Base-by-base conservation (phyloP, 345 rosid species). In the Salix suchowensis region DNA sequence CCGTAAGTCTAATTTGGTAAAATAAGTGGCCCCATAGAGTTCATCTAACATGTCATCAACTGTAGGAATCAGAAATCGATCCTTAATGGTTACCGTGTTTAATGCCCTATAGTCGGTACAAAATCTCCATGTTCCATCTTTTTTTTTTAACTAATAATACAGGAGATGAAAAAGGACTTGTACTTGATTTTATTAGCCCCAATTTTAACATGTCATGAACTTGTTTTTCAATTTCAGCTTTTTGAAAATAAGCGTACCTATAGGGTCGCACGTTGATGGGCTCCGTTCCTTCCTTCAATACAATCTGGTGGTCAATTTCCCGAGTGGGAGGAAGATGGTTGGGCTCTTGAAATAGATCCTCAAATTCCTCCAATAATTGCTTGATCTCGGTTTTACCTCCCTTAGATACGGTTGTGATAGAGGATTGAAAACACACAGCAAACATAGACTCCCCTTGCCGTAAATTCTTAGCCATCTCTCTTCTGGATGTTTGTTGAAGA, bases 351-450 rank as follows among this genome's bases (percentile, higher is more conserved):
- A 19, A 71, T 1, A 71, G 13, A 11, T 71, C 74, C 3, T 2
- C 10, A 54, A 50, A 71, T 0, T 6, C 4, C 3, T 19, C 13
- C 5, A 72, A 54, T 5, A 69, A 1, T 0, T 40, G 19, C 1
- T 42, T 16, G 5, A 52, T 21, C 1, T 54, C 0, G 18, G 46
- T 7, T 71, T 40, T 11, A 54, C 23, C 19, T 32, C 1, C 34
- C 19, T 30, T 0, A 7, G 32, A 1, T 16, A 21, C 0, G 9
- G 1, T 0, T 9, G 15, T 9, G 10, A 32, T 0, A 1, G 1
- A 2, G 39, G 7, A 12, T 71, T 48, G 26, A 0, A 28, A 0
- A 12, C 66, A 72, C 19, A 58, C 4, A 0, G 26, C 12, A 52
- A 72, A 52, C 6, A 50, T 18, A 0, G 12, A 54, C 10, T 4